Percentiles rank a stretch among this genome's conserved stretches.
These are phyloP conservation scores for Lichtheimia corymbifera DNA, from an alignment of 371 early-diverging fungal species.

Conservation along the genomic window DNA sequence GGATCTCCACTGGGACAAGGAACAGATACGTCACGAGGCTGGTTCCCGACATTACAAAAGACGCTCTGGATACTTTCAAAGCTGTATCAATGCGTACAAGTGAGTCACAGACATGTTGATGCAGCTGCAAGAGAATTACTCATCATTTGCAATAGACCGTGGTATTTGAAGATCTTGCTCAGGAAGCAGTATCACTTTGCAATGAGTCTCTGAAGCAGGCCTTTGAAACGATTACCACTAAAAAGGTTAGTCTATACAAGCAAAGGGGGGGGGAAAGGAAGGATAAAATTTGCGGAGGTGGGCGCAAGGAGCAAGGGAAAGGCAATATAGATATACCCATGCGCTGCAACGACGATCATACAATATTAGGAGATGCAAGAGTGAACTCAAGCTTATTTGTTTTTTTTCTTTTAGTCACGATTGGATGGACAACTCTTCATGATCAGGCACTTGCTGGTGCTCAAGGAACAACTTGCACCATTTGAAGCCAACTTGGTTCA, in stretches of 20 bases:
- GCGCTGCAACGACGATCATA: too few species aligned
- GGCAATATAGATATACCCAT: too few species aligned
- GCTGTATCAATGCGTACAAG: conserved; percentile 75
- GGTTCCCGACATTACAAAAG: conserved; percentile 82
- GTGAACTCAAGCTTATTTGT: too few species aligned
- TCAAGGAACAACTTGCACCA: conserved; percentile 79
- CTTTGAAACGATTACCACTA: conserved; percentile 39
- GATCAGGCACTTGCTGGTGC: conserved; percentile 78
- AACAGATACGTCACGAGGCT: conserved; percentile 57
- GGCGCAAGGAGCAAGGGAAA: too few species aligned
- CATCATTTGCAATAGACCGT: conserved; percentile 35
- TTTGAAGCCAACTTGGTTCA: conserved; percentile 78
- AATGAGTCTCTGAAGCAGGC: conserved; percentile 58
- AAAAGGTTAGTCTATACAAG: conserved; percentile 24
- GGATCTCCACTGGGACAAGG: conserved; percentile 39
- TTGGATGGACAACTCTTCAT: conserved; percentile 79
- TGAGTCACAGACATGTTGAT: conserved; percentile 18
- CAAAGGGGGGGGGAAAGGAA: too few species aligned
- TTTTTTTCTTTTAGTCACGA: conserved; percentile 33
- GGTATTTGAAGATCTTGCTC: conserved; percentile 83
- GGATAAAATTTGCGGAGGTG: too few species aligned
- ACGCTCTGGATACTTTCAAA: conserved; percentile 82
- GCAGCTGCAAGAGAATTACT: too few species aligned
- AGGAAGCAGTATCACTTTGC: conserved; percentile 80
- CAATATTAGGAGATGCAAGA: conserved; percentile 1